phyloP scores from a whole-genome alignment of 2,329 filamentous ascomycete species.

The Chaetoscypha palmicola region DNA sequence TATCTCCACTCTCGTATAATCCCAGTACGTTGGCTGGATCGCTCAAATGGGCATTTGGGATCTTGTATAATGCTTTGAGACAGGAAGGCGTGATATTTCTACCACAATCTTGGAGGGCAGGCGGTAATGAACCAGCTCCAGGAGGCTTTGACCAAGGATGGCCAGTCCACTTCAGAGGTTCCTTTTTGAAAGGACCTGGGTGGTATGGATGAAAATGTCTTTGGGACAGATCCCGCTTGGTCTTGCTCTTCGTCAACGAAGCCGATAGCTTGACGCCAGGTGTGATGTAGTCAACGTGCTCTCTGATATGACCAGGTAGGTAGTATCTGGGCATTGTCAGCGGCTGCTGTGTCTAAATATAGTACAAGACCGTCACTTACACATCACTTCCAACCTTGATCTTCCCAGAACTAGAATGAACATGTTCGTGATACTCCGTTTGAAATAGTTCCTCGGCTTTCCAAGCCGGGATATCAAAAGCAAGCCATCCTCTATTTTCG shows the following conservation, averaged over 20 bases:
- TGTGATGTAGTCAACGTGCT: slow-evolving; percentile 41
- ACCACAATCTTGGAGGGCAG: slow-evolving; percentile 37
- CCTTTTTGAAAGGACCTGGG: slow-evolving; percentile 8
- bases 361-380: slow-evolving; percentile 22
- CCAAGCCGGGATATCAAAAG: slow-evolving; percentile 30
- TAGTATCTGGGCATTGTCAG: too few species aligned
- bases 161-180: neutral
- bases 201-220: slow-evolving; percentile 1
- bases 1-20: slow-evolving; percentile 47
- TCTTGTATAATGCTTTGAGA: slow-evolving; percentile 38
- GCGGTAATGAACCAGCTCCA: slow-evolving; percentile 5
- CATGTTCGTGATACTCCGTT: slow-evolving; percentile 32
- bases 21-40: slow-evolving; percentile 41
- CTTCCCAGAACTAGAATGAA: slow-evolving; percentile 26
- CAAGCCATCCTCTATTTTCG: slow-evolving; percentile 31
- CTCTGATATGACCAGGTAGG: slow-evolving; percentile 34
- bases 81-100: slow-evolving; percentile 50
- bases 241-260: slow-evolving; percentile 9
- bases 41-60: slow-evolving; percentile 34
- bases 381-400: slow-evolving; percentile 31
- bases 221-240: slow-evolving; percentile 3
- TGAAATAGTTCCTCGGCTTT: slow-evolving; percentile 32
- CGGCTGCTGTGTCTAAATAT: too few species aligned
- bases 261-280: slow-evolving; percentile 36
- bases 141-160: neutral